Percentiles rank a stretch among this genome's conserved stretches.
These are phyloP conservation scores for Acanthamoeba triangularis DNA, from an alignment of 208 protist genomes.

Conservation along the genomic window DNA sequence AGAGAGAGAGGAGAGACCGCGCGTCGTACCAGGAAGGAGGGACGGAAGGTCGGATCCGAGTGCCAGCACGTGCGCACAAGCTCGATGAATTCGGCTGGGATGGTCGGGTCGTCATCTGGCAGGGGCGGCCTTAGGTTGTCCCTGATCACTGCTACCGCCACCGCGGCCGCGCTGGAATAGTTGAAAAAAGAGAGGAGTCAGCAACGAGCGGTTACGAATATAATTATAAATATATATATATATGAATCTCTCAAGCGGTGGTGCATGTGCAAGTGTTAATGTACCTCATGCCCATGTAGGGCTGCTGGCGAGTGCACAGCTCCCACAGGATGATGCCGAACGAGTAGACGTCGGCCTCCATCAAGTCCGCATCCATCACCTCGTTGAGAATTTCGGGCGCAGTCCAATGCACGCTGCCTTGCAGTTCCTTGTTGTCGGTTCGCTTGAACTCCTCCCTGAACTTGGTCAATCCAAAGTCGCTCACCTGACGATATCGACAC, in stretches of 20 bases:
- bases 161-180: not conserved
- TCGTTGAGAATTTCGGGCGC: constrained; percentile 33
- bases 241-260: no score
- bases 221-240: no score
- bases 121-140: constrained; percentile 1
- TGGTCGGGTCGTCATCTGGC: not conserved
- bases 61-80: constrained; percentile 25
- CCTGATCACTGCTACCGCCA: constrained; percentile 8
- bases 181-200: not conserved
- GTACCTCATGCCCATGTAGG: constrained; percentile 63
- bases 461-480: constrained; percentile 55
- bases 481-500: not conserved
- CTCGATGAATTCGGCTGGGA: not conserved
- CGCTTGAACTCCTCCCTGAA: constrained; percentile 3
- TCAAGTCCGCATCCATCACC: not conserved
- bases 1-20: no score
- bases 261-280: not conserved
- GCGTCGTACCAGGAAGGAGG: constrained; percentile 10
- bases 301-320: constrained; percentile 54
- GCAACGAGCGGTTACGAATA: not conserved
- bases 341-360: constrained; percentile 19
- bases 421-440: not conserved
- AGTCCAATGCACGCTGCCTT: constrained; percentile 50
- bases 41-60: constrained; percentile 1
- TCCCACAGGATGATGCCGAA: constrained; percentile 69